These are phyloP conservation scores for Clarireedia hainanense DNA, from an alignment of 2,329 filamentous ascomycete species.

Conservation along the genomic window DNA sequence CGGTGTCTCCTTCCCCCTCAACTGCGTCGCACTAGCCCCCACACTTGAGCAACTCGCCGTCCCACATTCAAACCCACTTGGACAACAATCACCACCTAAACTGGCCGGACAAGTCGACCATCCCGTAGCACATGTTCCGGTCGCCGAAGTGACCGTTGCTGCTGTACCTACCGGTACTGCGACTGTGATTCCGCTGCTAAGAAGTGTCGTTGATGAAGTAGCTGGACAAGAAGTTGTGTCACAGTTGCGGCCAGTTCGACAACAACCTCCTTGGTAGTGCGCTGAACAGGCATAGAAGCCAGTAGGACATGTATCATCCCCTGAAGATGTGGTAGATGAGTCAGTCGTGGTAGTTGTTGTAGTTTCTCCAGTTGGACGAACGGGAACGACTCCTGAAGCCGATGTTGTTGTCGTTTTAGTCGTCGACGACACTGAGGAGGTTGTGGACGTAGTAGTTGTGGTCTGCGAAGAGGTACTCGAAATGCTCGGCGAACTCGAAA, in stretches of 20 bases:
- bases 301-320: conserved; percentile 56
- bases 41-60: conserved; percentile 59
- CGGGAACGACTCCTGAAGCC: conserved; percentile 36
- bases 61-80: conserved; percentile 66
- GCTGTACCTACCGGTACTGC: conserved; percentile 50
- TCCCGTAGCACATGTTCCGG: conserved; percentile 58
- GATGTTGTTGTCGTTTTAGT: conserved; percentile 33
- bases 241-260: conserved; percentile 80
- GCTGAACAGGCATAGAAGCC: conserved; percentile 90
- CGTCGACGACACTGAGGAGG: conserved; percentile 23
- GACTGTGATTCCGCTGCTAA: conserved; percentile 62
- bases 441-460: conserved; percentile 28
- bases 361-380: conserved; percentile 38
- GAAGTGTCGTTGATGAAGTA: conserved; percentile 52
- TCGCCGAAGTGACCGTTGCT: conserved; percentile 33
- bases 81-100: conserved; percentile 77
- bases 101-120: conserved; percentile 67
- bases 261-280: conserved; percentile 75
- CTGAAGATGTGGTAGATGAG: conserved; percentile 12
- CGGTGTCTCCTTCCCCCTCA: conserved; percentile 22
- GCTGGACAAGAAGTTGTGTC: conserved; percentile 70
- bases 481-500: background rate
- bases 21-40: conserved; percentile 40
- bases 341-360: conserved; percentile 31
- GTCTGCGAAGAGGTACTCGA: conserved; percentile 7